These are phyloP conservation scores for Hygrocybe coccinea DNA, from an alignment of 768 basidiomycete genomes.

Conservation along the genomic window DNA sequence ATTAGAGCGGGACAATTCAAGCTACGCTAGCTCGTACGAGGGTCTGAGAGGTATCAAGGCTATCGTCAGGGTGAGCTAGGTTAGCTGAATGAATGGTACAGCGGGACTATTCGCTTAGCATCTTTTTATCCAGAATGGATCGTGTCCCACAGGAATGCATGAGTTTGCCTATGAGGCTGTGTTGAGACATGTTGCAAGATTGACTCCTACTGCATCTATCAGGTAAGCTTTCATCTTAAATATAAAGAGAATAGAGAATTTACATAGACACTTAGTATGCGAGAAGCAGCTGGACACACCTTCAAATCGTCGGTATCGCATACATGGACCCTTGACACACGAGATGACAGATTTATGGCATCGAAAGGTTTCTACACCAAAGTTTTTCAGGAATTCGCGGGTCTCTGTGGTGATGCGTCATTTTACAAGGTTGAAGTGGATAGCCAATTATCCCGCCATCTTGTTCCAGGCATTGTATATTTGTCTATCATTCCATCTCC, in stretches of 20 bases:
- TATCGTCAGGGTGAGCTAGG: conserved; percentile 70
- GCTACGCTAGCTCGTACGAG: conserved; percentile 69
- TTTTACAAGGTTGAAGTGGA: conserved; percentile 74
- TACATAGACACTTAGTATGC: conserved; percentile 50
- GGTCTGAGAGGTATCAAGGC: conserved; percentile 60
- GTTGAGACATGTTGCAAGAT: conserved; percentile 64
- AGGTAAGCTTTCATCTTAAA: conserved; percentile 47
- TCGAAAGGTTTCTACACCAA: conserved; percentile 61
- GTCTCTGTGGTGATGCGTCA: conserved; percentile 73
- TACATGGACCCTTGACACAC: conserved; percentile 67
- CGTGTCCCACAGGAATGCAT: conserved; percentile 45
- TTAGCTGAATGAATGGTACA: conserved; percentile 29
- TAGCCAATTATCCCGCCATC: conserved; percentile 53
- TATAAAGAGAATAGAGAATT: background rate
- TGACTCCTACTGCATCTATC: conserved; percentile 74
- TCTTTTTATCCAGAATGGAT: conserved; percentile 32
- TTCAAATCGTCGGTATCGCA: conserved; percentile 83
- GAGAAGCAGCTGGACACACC: conserved; percentile 75
- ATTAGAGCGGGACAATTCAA: conserved; percentile 73
- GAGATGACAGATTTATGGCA: conserved; percentile 63
- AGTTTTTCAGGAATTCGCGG: conserved; percentile 65
- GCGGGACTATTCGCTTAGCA: conserved; percentile 10
- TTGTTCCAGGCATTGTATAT: conserved; percentile 58
- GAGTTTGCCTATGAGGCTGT: conserved; percentile 84
- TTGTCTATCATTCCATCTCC: background rate